Conservation (phyloP, 768 basidiomycete species). For the Xerocomellus intermedius region DNA sequence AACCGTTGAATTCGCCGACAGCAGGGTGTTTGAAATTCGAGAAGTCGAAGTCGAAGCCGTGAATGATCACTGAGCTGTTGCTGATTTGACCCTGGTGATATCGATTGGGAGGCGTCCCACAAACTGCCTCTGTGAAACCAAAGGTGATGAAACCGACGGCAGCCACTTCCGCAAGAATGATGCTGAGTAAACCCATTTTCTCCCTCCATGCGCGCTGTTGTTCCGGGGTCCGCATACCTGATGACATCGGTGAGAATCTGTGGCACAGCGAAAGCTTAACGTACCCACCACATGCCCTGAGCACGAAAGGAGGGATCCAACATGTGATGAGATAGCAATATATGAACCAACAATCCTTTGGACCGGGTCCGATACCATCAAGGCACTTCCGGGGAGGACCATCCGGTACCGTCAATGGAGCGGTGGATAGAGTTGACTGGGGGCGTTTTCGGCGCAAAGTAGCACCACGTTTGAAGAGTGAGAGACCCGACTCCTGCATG, state of each 20-base stretch:
- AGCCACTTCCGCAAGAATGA: conserved; percentile 85
- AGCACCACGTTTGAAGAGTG: conserved; percentile 85
- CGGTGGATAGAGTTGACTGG: conserved; percentile 40
- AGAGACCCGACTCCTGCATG: conserved; percentile 84
- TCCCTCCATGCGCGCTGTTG: conserved; percentile 97
- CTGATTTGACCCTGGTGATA: conserved; percentile 79
- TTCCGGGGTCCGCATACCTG: conserved; percentile 87
- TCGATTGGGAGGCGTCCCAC: conserved; percentile 81
- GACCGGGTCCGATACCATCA: conserved; percentile 78
- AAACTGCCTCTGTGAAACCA: conserved; percentile 94
- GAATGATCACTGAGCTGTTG: conserved; percentile 83
- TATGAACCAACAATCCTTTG: conserved; percentile 92
- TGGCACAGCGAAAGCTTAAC: neutral
- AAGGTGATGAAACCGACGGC: conserved; percentile 97
- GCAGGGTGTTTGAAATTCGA: conserved; percentile 81
- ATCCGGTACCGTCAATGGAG: conserved; percentile 37
- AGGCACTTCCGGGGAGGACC: conserved; percentile 51
- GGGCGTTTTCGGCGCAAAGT: conserved; percentile 72
- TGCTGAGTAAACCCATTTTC: conserved; percentile 88
- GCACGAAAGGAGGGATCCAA: conserved; percentile 75
- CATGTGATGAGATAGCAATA: conserved; percentile 87
- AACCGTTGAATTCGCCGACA: conserved; percentile 68
- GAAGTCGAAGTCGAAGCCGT: conserved; percentile 93
- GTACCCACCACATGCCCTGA: conserved; percentile 73
- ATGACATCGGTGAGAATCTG: conserved; percentile 9